These are phyloP conservation scores for Fusarium acutatum DNA, from an alignment of 2,329 filamentous ascomycete species.

Conservation along the genomic window DNA sequence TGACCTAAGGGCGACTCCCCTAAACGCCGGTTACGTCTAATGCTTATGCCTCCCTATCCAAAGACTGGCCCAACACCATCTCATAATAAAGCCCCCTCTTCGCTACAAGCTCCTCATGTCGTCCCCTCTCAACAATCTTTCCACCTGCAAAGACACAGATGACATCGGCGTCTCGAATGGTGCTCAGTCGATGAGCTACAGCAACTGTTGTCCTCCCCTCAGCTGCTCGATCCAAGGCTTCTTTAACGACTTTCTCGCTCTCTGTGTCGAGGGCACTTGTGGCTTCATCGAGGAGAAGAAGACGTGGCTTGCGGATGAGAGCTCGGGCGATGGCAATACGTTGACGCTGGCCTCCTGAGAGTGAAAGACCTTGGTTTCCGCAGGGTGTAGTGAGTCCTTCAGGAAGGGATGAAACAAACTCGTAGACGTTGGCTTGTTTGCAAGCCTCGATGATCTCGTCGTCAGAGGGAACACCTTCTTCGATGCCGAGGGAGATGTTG, in stretches of 20 bases:
- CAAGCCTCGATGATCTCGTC: slow-evolving; percentile 59
- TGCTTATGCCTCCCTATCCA: slow-evolving; percentile 47
- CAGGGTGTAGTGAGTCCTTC: slow-evolving; percentile 70
- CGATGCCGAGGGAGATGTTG: slow-evolving; percentile 62
- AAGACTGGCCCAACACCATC: slow-evolving; percentile 59
- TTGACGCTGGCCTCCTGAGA: slow-evolving; percentile 78
- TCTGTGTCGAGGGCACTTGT: slow-evolving; percentile 71
- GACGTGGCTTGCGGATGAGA: slow-evolving; percentile 70
- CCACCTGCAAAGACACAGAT: slow-evolving; percentile 67
- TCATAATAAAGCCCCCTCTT: slow-evolving; percentile 59
- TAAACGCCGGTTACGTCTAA: not conserved
- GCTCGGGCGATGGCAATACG: slow-evolving; percentile 77
- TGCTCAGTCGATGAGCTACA: slow-evolving; percentile 69
- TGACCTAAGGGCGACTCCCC: not conserved
- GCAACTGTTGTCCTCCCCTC: slow-evolving; percentile 64
- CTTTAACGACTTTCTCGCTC: slow-evolving; percentile 72
- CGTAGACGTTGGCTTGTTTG: slow-evolving; percentile 62
- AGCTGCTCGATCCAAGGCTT: slow-evolving; percentile 61
- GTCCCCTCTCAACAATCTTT: slow-evolving; percentile 65
- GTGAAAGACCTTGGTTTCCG: slow-evolving; percentile 71
- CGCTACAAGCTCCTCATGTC: slow-evolving; percentile 65
- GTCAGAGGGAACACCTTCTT: slow-evolving; percentile 42
- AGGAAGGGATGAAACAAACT: slow-evolving; percentile 64
- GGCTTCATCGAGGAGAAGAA: slow-evolving; percentile 78
- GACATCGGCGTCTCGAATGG: slow-evolving; percentile 65